phyloP scores from a whole-genome alignment of 2,329 filamentous ascomycete genomes.

The Calonectria leucothoes region DNA sequence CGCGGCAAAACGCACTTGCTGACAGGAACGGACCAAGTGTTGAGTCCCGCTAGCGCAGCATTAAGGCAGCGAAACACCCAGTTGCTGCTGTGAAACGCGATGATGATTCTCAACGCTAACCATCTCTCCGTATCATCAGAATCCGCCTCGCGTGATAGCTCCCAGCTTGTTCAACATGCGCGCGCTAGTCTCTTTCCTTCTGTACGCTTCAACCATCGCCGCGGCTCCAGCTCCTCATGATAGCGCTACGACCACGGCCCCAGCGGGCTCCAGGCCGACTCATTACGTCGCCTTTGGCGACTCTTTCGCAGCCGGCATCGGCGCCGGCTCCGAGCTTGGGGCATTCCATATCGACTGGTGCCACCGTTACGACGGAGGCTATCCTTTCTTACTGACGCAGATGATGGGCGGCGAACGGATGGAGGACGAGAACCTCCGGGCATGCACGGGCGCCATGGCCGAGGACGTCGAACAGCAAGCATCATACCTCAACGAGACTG shows the following conservation, averaged over 20 bases:
- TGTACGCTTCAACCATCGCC: neutral
- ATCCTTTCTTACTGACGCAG: neutral
- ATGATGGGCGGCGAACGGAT: neutral
- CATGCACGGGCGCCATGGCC: neutral
- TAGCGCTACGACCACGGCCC: neutral
- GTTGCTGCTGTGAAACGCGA: neutral
- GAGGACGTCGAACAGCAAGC: neutral
- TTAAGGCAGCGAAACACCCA: neutral
- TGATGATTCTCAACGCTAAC: neutral
- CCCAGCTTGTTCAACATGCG: neutral
- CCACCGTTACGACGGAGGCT: slow-evolving; percentile 3
- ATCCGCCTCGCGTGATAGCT: neutral
- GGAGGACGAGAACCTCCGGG: neutral
- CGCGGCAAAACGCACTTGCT: neutral
- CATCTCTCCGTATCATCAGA: neutral
- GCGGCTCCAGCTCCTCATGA: neutral
- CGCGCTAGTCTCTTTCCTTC: neutral
- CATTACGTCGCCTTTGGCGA: neutral
- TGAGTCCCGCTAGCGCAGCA: neutral
- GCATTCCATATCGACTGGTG: slow-evolving; percentile 3
- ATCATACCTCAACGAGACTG: neutral
- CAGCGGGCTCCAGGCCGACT: neutral
- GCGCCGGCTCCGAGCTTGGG: slow-evolving; percentile 5
- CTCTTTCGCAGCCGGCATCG: slow-evolving; percentile 9
- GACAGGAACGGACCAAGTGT: neutral